Evolutionary conservation across 495 filamentous ascomycete genomes (phyloP).

Genomic region (Tricharina praecox): DNA sequence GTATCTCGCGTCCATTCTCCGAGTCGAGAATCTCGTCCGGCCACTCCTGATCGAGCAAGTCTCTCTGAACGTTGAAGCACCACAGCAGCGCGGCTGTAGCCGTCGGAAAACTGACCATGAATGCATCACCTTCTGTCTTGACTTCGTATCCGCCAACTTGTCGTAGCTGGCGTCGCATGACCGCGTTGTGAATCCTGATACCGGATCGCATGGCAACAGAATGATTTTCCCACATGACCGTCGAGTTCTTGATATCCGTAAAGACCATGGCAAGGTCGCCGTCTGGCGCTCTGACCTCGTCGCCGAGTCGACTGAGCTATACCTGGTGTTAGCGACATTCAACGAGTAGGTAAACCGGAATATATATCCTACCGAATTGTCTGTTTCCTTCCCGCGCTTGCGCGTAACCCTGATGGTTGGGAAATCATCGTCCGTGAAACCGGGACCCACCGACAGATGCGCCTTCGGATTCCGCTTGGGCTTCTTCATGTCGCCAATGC

Average conservation of each 20-base stretch:
- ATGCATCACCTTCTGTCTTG: conserved; percentile 98
- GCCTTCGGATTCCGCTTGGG: conserved; percentile 48
- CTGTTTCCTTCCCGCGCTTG: conserved; percentile 4
- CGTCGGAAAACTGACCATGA: conserved; percentile 97
- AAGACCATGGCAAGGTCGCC: conserved; percentile 89
- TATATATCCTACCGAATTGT: conserved; percentile 4
- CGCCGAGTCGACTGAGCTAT: conserved; percentile 45
- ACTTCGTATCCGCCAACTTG: conserved; percentile 96
- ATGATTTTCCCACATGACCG: conserved; percentile 88
- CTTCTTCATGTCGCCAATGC: conserved; percentile 74
- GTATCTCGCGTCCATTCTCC: conserved; percentile 61
- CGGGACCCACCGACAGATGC: conserved; percentile 5
- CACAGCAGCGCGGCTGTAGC: conserved; percentile 84
- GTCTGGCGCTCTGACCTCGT: conserved; percentile 73
- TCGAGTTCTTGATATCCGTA: conserved; percentile 98
- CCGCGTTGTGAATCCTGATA: conserved; percentile 88
- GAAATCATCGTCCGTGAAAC: neutral
- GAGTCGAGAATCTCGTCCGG: conserved; percentile 81
- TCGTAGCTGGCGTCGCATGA: conserved; percentile 82
- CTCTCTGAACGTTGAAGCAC: conserved; percentile 84
- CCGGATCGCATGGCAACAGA: conserved; percentile 87
- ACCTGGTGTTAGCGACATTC: neutral
- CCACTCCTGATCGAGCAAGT: conserved; percentile 77
- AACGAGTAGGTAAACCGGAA: too few species aligned
- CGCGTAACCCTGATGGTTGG: neutral